Evolutionary conservation across 345 rosid genomes (phyloP).

Genomic region (Salix caprea): DNA sequence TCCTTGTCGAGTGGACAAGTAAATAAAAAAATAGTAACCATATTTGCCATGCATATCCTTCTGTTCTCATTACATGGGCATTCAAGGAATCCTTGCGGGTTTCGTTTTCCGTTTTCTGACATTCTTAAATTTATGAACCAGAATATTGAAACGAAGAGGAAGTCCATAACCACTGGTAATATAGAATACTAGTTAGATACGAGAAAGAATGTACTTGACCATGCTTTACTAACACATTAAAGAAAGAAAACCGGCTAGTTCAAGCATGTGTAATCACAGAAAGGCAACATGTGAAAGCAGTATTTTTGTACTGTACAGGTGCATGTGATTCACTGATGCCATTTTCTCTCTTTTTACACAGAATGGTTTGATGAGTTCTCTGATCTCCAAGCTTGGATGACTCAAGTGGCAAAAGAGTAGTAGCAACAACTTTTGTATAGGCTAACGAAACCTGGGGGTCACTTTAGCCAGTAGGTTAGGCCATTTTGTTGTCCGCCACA

Average conservation of each 20-base stretch:
- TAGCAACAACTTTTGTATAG: slow-evolving; percentile 9
- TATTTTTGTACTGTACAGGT: background rate
- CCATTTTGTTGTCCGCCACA: slow-evolving; percentile 29
- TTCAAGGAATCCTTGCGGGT: background rate
- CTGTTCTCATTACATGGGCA: background rate
- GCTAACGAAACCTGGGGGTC: slow-evolving; percentile 11
- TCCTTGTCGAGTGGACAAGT: background rate
- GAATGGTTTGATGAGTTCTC: slow-evolving; percentile 6
- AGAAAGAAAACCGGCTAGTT: background rate
- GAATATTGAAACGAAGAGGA: background rate
- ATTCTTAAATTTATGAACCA: background rate
- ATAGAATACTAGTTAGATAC: background rate
- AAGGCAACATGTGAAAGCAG: slow-evolving; percentile 20
- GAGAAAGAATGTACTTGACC: background rate
- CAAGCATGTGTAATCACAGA: slow-evolving; percentile 23
- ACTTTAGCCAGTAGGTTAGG: slow-evolving; percentile 27
- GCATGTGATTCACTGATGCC: slow-evolving; percentile 5
- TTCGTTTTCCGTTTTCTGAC: background rate
- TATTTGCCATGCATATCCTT: background rate
- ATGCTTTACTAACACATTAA: background rate
- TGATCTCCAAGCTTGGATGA: slow-evolving; percentile 26
- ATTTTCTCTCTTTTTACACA: slow-evolving; percentile 4
- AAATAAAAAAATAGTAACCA: background rate
- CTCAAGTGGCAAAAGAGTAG: slow-evolving; percentile 7
- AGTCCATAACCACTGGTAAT: background rate